Conservation (phyloP, 2,329 filamentous ascomycete genomes). For the Metarhizium humberi region DNA sequence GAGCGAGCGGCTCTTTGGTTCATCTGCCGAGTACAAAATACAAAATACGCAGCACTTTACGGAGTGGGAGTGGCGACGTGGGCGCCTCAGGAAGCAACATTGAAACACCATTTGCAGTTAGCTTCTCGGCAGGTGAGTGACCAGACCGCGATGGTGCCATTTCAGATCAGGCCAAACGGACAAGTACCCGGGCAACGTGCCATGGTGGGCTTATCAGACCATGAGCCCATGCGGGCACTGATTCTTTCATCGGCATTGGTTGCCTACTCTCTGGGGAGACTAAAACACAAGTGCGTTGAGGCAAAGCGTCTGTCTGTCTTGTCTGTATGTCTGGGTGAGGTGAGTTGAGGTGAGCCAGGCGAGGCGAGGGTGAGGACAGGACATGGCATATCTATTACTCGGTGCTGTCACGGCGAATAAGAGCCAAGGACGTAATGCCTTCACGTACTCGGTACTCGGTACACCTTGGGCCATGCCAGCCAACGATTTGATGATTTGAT, state of each 20-base stretch:
- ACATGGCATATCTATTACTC: no score
- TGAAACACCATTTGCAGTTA: background rate
- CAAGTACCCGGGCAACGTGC: constrained; percentile 1
- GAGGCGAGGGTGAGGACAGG: no score
- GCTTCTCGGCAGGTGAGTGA: background rate
- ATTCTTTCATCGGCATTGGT: no score
- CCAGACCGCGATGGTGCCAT: background rate
- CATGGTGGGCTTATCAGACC: constrained; percentile 4
- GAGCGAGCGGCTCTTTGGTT: no score
- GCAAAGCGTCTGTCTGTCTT: no score
- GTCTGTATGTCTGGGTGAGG: no score
- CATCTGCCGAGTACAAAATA: background rate
- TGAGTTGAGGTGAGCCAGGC: no score
- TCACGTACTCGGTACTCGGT: constrained; percentile 6
- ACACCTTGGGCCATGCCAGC: background rate
- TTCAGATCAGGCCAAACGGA: constrained; percentile 1
- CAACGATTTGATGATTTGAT: no score
- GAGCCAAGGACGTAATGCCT: constrained; percentile 17
- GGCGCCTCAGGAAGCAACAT: constrained; percentile 1
- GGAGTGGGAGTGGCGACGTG: constrained; percentile 1
- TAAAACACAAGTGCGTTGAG: no score
- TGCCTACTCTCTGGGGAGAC: no score
- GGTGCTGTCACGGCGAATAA: constrained; percentile 12
- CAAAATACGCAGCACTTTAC: no score
- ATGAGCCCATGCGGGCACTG: background rate